phyloP scores from a whole-genome alignment of 768 basidiomycete species.

The Xerocomellus dryophilus region DNA sequence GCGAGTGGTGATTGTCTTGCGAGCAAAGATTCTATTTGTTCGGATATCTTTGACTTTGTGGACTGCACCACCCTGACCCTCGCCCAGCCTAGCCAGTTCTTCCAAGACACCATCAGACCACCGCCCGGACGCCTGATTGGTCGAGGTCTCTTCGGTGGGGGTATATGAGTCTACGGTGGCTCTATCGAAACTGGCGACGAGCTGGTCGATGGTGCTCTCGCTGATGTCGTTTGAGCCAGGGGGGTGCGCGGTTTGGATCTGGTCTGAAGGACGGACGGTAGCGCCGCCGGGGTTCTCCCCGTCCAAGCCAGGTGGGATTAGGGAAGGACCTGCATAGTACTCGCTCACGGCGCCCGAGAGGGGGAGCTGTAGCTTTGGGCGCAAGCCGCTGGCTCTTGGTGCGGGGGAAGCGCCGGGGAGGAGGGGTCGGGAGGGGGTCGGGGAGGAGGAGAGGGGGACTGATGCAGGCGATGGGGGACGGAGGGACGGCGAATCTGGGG shows the following conservation, averaged over 20 bases:
- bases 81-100: constrained; percentile 76
- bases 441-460: constrained; percentile 30
- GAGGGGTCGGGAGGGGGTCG: constrained; percentile 31
- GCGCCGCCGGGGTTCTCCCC: constrained; percentile 38
- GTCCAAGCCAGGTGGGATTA: constrained; percentile 34
- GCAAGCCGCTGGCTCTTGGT: constrained; percentile 22
- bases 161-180: constrained; percentile 32
- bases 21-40: constrained; percentile 79
- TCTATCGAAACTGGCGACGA: constrained; percentile 30
- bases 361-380: constrained; percentile 37
- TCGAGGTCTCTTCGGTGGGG: constrained; percentile 37
- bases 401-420: constrained; percentile 29
- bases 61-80: constrained; percentile 95
- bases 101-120: constrained; percentile 76
- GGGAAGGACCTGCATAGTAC: constrained; percentile 32
- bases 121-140: constrained; percentile 28
- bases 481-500: constrained; percentile 27
- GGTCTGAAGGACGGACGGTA: constrained; percentile 41
- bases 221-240: constrained; percentile 24
- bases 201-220: constrained; percentile 38
- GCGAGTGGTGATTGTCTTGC: constrained; percentile 90
- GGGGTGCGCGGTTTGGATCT: constrained; percentile 35
- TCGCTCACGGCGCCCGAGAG: constrained; percentile 29
- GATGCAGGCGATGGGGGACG: constrained; percentile 30
- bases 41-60: constrained; percentile 88